Percentiles rank a stretch among this genome's conserved stretches.
Conservation (phyloP, 2,329 filamentous ascomycete species). For the Fusarium sp. region DNA sequence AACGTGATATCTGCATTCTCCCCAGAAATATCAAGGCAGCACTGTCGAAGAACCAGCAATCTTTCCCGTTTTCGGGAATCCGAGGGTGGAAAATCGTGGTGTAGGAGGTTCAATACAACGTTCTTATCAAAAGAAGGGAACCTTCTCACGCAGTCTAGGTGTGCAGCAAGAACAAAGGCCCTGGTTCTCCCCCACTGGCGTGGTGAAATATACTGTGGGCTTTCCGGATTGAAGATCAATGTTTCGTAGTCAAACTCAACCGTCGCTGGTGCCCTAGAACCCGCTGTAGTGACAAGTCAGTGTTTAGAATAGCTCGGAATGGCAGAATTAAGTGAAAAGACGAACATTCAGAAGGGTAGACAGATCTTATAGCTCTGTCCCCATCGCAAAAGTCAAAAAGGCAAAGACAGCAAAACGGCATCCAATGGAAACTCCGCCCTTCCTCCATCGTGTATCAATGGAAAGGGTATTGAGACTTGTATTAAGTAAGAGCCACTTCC, state of each 20-base stretch:
- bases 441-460: not conserved
- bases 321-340: not conserved
- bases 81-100: not conserved
- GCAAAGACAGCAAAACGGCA: not conserved
- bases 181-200: not conserved
- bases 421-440: not conserved
- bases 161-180: not conserved
- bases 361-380: not conserved
- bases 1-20: not conserved
- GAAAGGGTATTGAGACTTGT: too few species aligned
- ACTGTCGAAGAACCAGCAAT: not conserved
- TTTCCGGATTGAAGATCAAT: conserved; percentile 2
- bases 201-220: conserved; percentile 1
- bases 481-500: not conserved
- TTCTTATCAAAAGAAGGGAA: not conserved
- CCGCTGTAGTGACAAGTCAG: not conserved
- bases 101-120: not conserved
- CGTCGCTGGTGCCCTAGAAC: not conserved
- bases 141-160: not conserved
- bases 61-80: not conserved
- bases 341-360: not conserved
- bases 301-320: too few species aligned
- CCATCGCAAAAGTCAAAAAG: conserved; percentile 12
- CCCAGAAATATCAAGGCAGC: not conserved
- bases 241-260: not conserved